phyloP scores from a whole-genome alignment of 2,329 filamentous ascomycete species.

The Teratosphaeria pseudoeucalypti region DNA sequence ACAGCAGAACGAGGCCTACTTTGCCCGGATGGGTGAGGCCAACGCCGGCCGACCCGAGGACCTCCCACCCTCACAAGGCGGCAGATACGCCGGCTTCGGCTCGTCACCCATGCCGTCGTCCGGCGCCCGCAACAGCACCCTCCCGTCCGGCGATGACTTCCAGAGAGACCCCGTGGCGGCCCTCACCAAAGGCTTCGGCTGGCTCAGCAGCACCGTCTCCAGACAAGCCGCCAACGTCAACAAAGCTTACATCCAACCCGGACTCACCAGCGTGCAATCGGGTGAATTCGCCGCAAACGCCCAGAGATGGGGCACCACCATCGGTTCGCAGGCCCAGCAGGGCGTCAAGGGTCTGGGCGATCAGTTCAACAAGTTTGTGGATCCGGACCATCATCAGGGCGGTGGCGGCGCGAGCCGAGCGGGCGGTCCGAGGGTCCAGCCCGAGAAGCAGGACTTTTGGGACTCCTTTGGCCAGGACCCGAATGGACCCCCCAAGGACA shows the following conservation, averaged over 20 bases:
- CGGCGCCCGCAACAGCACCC: constrained; percentile 29
- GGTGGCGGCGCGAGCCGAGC: constrained; percentile 3
- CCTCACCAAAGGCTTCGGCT: constrained; percentile 84
- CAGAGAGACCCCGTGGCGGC: constrained; percentile 84
- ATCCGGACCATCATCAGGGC: constrained; percentile 30
- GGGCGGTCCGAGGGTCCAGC: constrained; percentile 38
- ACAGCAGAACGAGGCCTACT: constrained; percentile 73
- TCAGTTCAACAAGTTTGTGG: constrained; percentile 76
- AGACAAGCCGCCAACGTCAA: constrained; percentile 90
- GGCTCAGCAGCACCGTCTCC: constrained; percentile 78
- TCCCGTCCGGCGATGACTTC: constrained; percentile 73
- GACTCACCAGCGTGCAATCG: constrained; percentile 66
- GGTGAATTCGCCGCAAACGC: constrained; percentile 47
- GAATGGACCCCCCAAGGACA: constrained; percentile 34
- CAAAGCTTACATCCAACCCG: constrained; percentile 83
- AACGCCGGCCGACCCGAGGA: constrained; percentile 67
- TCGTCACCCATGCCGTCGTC: constrained; percentile 46
- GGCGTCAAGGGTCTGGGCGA: constrained; percentile 68
- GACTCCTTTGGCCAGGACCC: constrained; percentile 72
- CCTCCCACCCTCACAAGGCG: constrained; percentile 78
- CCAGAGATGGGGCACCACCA: constrained; percentile 26
- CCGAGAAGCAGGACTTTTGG: constrained; percentile 76
- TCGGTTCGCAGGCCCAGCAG: constrained; percentile 51
- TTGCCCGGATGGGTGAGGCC: constrained; percentile 70
- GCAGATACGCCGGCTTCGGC: constrained; percentile 86